phyloP scores from a whole-genome alignment of 768 basidiomycete genomes.

The Cyclocybe aegerita region DNA sequence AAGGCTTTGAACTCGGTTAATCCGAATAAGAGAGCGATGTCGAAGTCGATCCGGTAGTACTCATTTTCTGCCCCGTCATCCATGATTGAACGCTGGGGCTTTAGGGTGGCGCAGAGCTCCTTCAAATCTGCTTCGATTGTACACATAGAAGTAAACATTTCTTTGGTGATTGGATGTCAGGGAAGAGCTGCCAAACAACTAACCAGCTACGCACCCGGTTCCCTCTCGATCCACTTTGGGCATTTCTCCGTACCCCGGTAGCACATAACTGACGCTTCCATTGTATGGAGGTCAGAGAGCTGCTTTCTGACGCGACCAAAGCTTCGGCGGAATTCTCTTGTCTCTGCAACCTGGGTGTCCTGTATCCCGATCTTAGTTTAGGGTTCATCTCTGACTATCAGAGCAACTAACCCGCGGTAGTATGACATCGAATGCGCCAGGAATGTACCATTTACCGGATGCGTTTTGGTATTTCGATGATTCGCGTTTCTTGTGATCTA shows the following conservation, averaged over 20 bases:
- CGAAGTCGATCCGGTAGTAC: slow-evolving; percentile 4
- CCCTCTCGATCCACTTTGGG: slow-evolving; percentile 14
- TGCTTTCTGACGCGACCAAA: slow-evolving; percentile 12
- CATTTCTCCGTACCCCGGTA: slow-evolving; percentile 11
- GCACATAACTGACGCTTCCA: slow-evolving; percentile 5
- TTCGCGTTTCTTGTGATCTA: slow-evolving; percentile 1
- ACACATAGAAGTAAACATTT: slow-evolving; percentile 3
- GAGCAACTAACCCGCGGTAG: slow-evolving; percentile 2
- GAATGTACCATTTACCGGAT: neutral
- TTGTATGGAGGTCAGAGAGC: neutral
- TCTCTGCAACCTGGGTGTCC: slow-evolving; percentile 21
- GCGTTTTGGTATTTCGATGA: neutral
- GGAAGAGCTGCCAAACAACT: neutral
- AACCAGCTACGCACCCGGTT: slow-evolving; percentile 4
- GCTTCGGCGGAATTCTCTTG: slow-evolving; percentile 17
- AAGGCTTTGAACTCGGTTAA: slow-evolving; percentile 9
- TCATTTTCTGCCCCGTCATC: neutral
- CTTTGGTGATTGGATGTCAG: neutral
- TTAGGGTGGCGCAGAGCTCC: neutral
- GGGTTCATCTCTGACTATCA: neutral
- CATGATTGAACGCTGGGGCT: neutral
- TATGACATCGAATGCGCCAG: slow-evolving; percentile 2
- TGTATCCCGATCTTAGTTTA: slow-evolving; percentile 1
- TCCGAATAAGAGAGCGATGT: slow-evolving; percentile 7
- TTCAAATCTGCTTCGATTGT: slow-evolving; percentile 3